Conservation (phyloP, 805 yeast species). For the Ogataea thermomethanolica region DNA sequence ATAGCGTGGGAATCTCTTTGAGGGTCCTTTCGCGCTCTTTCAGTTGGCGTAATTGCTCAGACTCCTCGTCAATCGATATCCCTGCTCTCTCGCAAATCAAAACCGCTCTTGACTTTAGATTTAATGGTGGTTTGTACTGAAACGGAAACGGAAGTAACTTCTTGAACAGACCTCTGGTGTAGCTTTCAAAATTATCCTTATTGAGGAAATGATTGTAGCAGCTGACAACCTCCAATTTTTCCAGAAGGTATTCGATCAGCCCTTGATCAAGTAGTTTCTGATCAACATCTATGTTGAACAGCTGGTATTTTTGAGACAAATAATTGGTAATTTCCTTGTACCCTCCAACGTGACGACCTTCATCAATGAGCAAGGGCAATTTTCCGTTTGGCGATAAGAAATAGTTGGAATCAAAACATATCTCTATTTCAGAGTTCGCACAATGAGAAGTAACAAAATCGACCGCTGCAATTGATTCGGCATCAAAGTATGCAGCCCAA, state of each 20-base stretch:
- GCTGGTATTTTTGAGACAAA: constrained; percentile 18
- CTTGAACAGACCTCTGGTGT: constrained; percentile 53
- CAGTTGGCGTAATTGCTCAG: constrained; percentile 24
- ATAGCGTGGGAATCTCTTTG: constrained; percentile 28
- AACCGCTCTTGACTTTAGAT: constrained; percentile 35
- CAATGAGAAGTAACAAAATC: constrained; percentile 38
- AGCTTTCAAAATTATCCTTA: constrained; percentile 54
- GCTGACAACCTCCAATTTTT: constrained; percentile 44
- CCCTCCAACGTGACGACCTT: constrained; percentile 35
- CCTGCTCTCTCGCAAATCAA: constrained; percentile 33
- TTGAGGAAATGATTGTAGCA: constrained; percentile 57
- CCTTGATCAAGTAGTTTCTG: constrained; percentile 40
- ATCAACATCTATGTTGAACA: constrained; percentile 6
- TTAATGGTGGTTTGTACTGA: constrained; percentile 66
- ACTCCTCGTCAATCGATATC: constrained; percentile 28
- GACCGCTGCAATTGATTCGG: constrained; percentile 47
- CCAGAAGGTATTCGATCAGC: constrained; percentile 39
- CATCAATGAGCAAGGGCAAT: constrained; percentile 44
- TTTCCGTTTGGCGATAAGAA: constrained; percentile 46
- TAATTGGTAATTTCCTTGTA: constrained; percentile 38
- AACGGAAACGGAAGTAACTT: constrained; percentile 63
- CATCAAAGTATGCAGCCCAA: constrained; percentile 58
- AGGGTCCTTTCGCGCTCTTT: constrained; percentile 25
- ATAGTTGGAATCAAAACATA: constrained; percentile 58
- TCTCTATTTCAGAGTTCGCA: constrained; percentile 25